Evolutionary conservation across 176 grass and related monocot species (phyloP).

Genomic region (Carex kokanica): DNA sequence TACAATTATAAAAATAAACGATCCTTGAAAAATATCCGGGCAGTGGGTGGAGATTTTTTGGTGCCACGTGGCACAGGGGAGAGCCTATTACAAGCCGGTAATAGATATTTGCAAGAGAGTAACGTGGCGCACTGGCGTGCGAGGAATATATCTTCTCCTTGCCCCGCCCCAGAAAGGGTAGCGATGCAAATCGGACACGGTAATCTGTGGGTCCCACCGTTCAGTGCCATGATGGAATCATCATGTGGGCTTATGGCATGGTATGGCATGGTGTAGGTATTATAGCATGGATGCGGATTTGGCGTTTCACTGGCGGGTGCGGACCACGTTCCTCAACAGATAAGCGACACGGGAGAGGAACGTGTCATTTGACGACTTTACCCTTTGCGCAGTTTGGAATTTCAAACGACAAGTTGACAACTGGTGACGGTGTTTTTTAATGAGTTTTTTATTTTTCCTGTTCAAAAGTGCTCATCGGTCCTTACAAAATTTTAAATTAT

Average conservation of each 20-base stretch:
- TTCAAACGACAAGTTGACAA: neutral
- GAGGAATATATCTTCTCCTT: slow-evolving; percentile 26
- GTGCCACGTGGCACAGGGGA: neutral
- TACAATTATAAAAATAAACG: neutral
- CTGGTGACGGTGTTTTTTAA: neutral
- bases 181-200: neutral
- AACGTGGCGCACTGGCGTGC: slow-evolving; percentile 24
- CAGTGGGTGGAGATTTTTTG: slow-evolving; percentile 12
- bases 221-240: neutral
- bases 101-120: slow-evolving; percentile 28
- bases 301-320: neutral
- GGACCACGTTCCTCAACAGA: neutral
- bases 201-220: neutral
- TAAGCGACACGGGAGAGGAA: too few relatives aligned
- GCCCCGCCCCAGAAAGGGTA: too few relatives aligned
- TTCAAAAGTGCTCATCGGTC: neutral
- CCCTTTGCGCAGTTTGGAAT: neutral
- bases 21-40: neutral
- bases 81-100: slow-evolving; percentile 26
- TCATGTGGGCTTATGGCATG: neutral
- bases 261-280: neutral
- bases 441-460: neutral
- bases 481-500: neutral
- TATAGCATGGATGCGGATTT: neutral
- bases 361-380: neutral